These are phyloP conservation scores for Chaetomidium leptoderma DNA, from an alignment of 495 filamentous ascomycete species.

Conservation along the genomic window DNA sequence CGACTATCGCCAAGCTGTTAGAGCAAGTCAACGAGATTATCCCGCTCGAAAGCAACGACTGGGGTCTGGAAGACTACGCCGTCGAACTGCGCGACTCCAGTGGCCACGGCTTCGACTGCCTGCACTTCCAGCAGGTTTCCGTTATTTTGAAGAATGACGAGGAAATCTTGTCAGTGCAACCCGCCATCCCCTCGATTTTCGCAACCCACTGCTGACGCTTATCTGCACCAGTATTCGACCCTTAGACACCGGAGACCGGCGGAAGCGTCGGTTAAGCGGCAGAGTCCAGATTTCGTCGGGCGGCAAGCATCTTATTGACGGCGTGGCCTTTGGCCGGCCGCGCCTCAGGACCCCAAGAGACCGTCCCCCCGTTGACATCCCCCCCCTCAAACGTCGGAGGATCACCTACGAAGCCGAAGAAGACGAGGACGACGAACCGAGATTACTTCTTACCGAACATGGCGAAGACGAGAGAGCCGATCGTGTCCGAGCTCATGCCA, in stretches of 20 bases:
- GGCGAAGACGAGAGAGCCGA: conserved; percentile 34
- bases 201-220: background rate
- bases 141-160: conserved; percentile 77
- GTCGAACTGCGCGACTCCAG: conserved; percentile 62
- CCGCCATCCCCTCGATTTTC: no score
- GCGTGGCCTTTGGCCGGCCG: conserved; percentile 79
- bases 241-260: conserved; percentile 68
- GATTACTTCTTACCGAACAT: conserved; percentile 37
- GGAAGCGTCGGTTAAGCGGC: conserved; percentile 68
- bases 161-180: conserved; percentile 64
- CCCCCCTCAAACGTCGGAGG: conserved; percentile 67
- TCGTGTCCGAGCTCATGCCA: conserved; percentile 17
- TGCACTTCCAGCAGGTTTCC: conserved; percentile 76
- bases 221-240: conserved; percentile 64
- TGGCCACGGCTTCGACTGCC: conserved; percentile 70
- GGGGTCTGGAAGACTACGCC: conserved; percentile 90
- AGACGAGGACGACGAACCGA: conserved; percentile 26
- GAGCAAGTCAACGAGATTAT: conserved; percentile 78
- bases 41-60: conserved; percentile 76
- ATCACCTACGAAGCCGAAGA: conserved; percentile 44
- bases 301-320: conserved; percentile 83
- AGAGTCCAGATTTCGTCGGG: conserved; percentile 76
- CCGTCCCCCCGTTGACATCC: conserved; percentile 69
- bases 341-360: conserved; percentile 54
- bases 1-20: conserved; percentile 74